Conservation (phyloP, 306 rosid genomes). For the Carpinus fangiana region DNA sequence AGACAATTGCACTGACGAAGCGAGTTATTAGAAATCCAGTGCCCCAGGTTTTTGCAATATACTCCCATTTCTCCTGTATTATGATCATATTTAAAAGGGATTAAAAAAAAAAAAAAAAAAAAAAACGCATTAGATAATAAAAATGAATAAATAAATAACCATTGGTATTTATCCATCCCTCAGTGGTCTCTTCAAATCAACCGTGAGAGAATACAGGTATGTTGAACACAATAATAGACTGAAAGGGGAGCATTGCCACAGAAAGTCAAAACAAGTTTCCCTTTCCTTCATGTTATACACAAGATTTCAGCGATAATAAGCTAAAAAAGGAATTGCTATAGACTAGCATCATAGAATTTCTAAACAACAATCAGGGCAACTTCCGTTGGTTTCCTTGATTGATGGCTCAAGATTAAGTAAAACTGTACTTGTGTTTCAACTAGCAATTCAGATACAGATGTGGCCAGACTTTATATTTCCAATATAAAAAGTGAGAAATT, state of each 20-base stretch:
- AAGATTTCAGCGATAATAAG: not conserved
- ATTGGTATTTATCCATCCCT: not conserved
- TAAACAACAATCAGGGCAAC: not conserved
- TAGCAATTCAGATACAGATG: not conserved
- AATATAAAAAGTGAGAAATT: not conserved
- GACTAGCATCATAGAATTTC: not conserved
- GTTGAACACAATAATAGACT: not conserved
- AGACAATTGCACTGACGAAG: constrained; percentile 65
- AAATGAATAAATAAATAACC: too few species aligned
- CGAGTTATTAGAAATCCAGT: constrained; percentile 72
- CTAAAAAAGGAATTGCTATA: not conserved
- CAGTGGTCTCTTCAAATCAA: not conserved
- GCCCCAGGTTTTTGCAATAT: constrained; percentile 62
- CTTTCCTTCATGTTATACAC: not conserved
- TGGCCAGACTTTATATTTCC: not conserved
- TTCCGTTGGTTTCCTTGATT: not conserved
- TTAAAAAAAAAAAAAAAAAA: not conserved
- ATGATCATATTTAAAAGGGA: not conserved
- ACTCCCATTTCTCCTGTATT: constrained; percentile 72
- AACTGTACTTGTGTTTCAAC: not conserved
- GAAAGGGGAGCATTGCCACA: not conserved
- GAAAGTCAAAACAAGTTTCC: not conserved
- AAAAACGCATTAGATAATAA: not conserved
- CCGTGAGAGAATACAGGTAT: not conserved
- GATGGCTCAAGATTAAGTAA: not conserved